These are phyloP conservation scores for Picochlorum sp. DNA, from an alignment of 139 green algal species.

Conservation along the genomic window DNA sequence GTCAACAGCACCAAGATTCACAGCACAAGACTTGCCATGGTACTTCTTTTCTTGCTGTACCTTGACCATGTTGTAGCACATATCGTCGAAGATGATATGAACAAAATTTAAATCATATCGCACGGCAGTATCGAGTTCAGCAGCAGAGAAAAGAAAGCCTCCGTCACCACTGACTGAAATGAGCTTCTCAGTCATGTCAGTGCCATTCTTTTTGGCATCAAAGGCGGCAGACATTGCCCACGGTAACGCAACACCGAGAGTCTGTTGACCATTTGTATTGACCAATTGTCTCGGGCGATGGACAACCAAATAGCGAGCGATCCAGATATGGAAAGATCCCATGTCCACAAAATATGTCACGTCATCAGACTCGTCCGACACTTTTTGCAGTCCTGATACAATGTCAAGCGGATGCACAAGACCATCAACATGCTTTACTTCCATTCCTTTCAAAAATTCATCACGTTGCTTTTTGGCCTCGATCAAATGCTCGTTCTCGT, in stretches of 20 bases:
- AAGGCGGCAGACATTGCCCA: slow-evolving; percentile 15
- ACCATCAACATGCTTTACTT: background rate
- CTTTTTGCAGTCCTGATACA: background rate
- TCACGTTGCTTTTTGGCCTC: background rate
- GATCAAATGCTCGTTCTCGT: background rate
- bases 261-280: slow-evolving; percentile 16
- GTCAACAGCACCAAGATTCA: slow-evolving; percentile 9
- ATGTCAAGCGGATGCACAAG: background rate
- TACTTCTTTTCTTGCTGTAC: slow-evolving; percentile 21
- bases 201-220: slow-evolving; percentile 14
- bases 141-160: slow-evolving; percentile 17
- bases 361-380: background rate
- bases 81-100: slow-evolving; percentile 15
- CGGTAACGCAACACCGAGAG: slow-evolving; percentile 9
- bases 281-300: slow-evolving; percentile 13
- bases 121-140: slow-evolving; percentile 13
- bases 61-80: slow-evolving; percentile 16
- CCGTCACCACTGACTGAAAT: slow-evolving; percentile 10
- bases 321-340: slow-evolving; percentile 13
- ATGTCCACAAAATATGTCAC: slow-evolving; percentile 12
- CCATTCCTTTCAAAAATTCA: background rate
- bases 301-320: slow-evolving; percentile 9
- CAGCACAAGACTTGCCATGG: slow-evolving; percentile 1
- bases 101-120: slow-evolving; percentile 15
- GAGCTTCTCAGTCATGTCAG: slow-evolving; percentile 10